These are phyloP conservation scores for Leptodermis oblonga DNA, from an alignment of 257 asterid species.

Conservation along the genomic window DNA sequence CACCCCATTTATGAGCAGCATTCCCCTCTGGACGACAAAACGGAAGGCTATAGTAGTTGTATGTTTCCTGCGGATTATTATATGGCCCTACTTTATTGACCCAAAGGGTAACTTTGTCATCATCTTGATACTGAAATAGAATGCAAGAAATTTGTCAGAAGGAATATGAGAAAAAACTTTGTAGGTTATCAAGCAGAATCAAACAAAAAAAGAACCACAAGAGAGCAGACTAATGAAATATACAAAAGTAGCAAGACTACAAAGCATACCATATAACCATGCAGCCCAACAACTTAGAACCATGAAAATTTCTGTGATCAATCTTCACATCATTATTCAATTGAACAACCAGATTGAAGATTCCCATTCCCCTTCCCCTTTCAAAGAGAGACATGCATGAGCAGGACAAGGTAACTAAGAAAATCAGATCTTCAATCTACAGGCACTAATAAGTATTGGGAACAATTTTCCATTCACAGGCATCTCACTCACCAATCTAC, in stretches of 20 bases:
- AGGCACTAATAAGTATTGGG: background rate
- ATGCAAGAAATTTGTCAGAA: slow-evolving; percentile 27
- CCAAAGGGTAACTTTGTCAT: slow-evolving; percentile 77
- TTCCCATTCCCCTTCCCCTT: too few relatives aligned
- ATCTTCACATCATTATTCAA: background rate
- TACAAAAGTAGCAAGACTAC: background rate
- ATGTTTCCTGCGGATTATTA: slow-evolving; percentile 96
- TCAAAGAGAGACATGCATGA: background rate
- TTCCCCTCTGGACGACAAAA: slow-evolving; percentile 74
- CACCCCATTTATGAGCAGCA: slow-evolving; percentile 94
- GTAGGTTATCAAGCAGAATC: background rate
- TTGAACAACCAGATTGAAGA: background rate
- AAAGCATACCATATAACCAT: background rate
- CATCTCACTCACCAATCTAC: background rate
- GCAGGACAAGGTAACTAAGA: too few relatives aligned
- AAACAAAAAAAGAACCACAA: background rate
- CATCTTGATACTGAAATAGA: slow-evolving; percentile 64
- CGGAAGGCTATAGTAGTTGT: slow-evolving; percentile 91
- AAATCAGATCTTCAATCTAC: background rate
- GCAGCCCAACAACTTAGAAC: background rate
- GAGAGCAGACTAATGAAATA: background rate
- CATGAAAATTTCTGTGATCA: background rate
- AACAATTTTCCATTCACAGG: background rate
- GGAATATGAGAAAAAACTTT: background rate
- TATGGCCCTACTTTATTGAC: slow-evolving; percentile 98